Base-by-base conservation (phyloP, 371 early-diverging fungal species). In the Rhizomucor miehei region DNA sequence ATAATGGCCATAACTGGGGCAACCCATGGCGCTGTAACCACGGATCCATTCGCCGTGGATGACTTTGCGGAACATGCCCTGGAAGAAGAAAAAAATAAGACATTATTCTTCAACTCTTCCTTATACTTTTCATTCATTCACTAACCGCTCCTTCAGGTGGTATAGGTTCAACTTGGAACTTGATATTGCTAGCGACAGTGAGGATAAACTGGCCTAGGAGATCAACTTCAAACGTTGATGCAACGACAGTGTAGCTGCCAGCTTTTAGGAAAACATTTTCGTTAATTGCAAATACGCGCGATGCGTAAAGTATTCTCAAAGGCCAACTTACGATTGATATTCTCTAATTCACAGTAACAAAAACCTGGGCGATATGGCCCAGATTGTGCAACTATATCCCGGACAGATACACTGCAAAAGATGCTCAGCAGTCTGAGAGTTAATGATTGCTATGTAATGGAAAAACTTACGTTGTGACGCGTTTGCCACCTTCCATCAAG, bases 71-170 rank as follows among this genome's bases (percentile, higher is more conserved):
- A 86, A 86, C 87, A 89, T 86, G 2, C 89, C 83, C 86, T 85
- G 21, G 34, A 1, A 29, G n/a, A 5, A 39, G 11, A 14, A 13
- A 10, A 40, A 21, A 24, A 13, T 11, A 23, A 36, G 51, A 36
- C 37, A 48, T 29, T 12, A 20, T 16, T 52, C 17, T 46, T 21
- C 12, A 34, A 29, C 12, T 14, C n/a, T 45, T 3, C n/a, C 24
- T 17, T 40, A n/a, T 44, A 20, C 14, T 35, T 52, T n/a, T 37
- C 8, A 16, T 66, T 62, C 66, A 16, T 5, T 37, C n/a, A 50
- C 83, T 79, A 64, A 89, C 91, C 14, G 89, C 90, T 56, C 91
- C 91, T 64, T 90, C 91, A n/a, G 79, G 62, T 10, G 91, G 86
- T 51, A 90, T 86, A 6, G 84, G 60, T 3, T 78, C 73, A 8